Evolutionary conservation across 805 yeast species (phyloP).

Genomic region (Saccharomycopsis sp.): DNA sequence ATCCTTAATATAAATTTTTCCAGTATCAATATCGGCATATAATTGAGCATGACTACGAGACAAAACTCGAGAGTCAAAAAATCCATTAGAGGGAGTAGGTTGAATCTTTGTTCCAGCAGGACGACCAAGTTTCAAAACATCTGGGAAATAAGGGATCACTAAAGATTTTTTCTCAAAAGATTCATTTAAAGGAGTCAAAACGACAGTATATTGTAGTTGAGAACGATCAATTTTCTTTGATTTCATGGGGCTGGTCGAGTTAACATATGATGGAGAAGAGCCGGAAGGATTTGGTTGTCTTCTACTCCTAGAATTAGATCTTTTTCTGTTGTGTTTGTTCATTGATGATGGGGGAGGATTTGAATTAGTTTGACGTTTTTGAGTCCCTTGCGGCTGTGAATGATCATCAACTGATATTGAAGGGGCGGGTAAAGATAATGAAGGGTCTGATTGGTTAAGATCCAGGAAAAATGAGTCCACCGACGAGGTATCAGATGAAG

Average conservation of each 20-base stretch:
- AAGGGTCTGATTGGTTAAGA: neutral
- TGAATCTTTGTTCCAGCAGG: conserved; percentile 55
- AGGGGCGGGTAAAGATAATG: neutral
- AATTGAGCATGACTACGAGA: conserved; percentile 91
- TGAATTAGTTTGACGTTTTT: neutral
- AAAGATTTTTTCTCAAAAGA: conserved; percentile 75
- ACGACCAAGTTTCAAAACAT: conserved; percentile 77
- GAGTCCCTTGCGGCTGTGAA: neutral
- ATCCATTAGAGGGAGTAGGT: conserved; percentile 71
- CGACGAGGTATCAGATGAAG: neutral
- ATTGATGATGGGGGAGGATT: neutral
- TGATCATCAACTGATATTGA: neutral
- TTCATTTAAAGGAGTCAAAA: conserved; percentile 65
- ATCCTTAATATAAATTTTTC: conserved; percentile 70
- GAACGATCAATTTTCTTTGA: conserved; percentile 13
- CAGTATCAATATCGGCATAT: conserved; percentile 54
- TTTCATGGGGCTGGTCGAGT: neutral
- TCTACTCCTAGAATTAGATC: conserved; percentile 1
- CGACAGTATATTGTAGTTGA: conserved; percentile 41
- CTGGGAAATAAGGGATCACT: conserved; percentile 73
- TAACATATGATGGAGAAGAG: neutral
- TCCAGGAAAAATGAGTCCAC: conserved; percentile 1
- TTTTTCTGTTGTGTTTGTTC: conserved; percentile 1
- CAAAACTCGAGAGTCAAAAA: conserved; percentile 86
- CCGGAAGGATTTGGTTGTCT: neutral